Base-by-base conservation (phyloP, 2,329 filamentous ascomycete genomes). In the Shiraia sp. region DNA sequence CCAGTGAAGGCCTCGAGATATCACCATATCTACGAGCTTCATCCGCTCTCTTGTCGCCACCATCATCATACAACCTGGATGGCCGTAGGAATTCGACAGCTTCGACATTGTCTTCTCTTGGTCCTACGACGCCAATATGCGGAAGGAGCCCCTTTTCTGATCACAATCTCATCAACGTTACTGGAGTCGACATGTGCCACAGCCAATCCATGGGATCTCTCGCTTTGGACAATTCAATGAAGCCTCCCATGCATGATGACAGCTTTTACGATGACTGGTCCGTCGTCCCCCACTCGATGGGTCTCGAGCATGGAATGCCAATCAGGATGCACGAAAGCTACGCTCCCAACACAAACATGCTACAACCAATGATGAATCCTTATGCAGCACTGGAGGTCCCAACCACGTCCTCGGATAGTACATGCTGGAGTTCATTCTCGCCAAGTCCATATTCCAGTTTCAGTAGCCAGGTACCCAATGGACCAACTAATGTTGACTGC, bases 51-150 rank as follows among this genome's bases (percentile, higher is more conserved):
- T 34, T 65, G 24, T 59, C 59, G 3, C 62, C 60, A 17, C 51
- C 60, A 2, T 52, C 55, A 2, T 48, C 57, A 10, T 65, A 59
- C 48, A 48, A 42, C 23, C 35, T 57, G 12, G 63, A 68, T 14
- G 55, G 52, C 31, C 57, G 63, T 25, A 51, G 65, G 38, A 58
- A 63, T 39, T 65, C 59, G 1, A 49, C 59, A 9, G 59, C 55
- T 3, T 68, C 65, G 3, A 53, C 55, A 10, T 53, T 65, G 19
- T 64, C 61, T 12, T 63, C 4, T 47, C 47, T 41, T 47, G 51
- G 13, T 47, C 53, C 63, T 9, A 52, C 51, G 13, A 66, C 65
- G 2, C 64, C 63, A n/a, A 49, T 49, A 10, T 57, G 51, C 19
- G 47, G 45, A 19, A 50, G 51, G 27, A 63, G 55, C 32, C 51